Percentiles rank a stretch among this genome's conserved stretches.
Evolutionary conservation across 148 eudicot species (phyloP).

Genomic region (Amaranthus hypochondriacus): DNA sequence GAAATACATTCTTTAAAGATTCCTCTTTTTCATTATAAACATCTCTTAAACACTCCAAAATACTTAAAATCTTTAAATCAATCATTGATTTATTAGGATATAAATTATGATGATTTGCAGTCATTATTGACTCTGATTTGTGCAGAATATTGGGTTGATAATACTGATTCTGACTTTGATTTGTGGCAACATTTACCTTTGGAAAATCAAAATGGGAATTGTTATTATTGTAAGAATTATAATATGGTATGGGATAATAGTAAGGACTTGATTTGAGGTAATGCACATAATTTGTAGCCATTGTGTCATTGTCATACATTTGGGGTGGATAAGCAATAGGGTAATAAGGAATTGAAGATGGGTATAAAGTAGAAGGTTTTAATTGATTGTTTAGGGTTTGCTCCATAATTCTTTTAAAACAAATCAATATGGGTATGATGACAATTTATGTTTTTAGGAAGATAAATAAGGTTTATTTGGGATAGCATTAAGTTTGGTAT

Average conservation of each 20-base stretch:
- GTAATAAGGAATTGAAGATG: not conserved
- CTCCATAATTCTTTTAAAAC: conserved; percentile 12
- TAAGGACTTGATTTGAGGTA: conserved; percentile 24
- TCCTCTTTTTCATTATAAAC: conserved; percentile 23
- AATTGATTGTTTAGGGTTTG: not conserved
- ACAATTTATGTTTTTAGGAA: not conserved
- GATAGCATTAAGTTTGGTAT: conserved; percentile 3
- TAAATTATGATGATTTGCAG: not conserved
- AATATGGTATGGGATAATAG: conserved; percentile 23
- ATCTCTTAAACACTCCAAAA: conserved; percentile 26
- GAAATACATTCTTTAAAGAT: conserved; percentile 21
- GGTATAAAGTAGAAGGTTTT: not conserved
- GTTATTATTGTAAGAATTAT: not conserved
- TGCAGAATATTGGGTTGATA: too few relatives aligned
- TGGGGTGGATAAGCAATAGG: conserved; percentile 17
- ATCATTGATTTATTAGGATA: not conserved
- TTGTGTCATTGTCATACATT: conserved; percentile 8
- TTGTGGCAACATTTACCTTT: not conserved
- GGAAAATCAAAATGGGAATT: conserved; percentile 1
- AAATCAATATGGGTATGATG: not conserved
- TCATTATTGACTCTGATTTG: too few relatives aligned
- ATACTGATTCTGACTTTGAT: too few relatives aligned
- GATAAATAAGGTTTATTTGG: not conserved
- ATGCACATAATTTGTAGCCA: conserved; percentile 29
- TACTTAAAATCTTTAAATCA: conserved; percentile 20